These are phyloP conservation scores for Vaccinium vitisidaea DNA, from an alignment of 148 eudicot genomes.

Conservation along the genomic window DNA sequence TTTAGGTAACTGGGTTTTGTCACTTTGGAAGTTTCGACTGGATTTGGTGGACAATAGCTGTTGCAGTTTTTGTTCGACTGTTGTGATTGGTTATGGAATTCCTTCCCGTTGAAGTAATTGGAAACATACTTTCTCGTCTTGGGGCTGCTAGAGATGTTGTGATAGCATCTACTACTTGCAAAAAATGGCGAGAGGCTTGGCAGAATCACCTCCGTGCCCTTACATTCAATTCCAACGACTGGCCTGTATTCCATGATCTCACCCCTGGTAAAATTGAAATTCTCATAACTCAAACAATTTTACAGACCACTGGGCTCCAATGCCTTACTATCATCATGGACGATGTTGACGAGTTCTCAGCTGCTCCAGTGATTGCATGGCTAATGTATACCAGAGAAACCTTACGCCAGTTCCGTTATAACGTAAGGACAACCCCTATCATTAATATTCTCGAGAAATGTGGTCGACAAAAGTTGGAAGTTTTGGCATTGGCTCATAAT, in stretches of 20 bases:
- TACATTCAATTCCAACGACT: conserved; percentile 66
- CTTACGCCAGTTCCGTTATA: conserved; percentile 55
- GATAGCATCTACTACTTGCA: conserved; percentile 73
- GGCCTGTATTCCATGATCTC: conserved; percentile 61
- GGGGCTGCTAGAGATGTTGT: conserved; percentile 80
- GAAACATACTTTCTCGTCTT: conserved; percentile 80
- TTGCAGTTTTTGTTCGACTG: not conserved
- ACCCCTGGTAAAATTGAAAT: conserved; percentile 58
- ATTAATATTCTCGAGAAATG: conserved; percentile 80
- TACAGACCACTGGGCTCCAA: conserved; percentile 73
- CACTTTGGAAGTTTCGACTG: not conserved
- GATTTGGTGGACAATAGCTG: conserved; percentile 1
- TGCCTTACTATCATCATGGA: conserved; percentile 66
- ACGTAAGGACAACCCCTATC: conserved; percentile 67
- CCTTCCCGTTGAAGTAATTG: conserved; percentile 88
- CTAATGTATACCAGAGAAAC: conserved; percentile 82
- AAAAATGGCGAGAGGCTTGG: conserved; percentile 85
- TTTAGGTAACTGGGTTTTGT: not conserved
- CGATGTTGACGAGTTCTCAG: conserved; percentile 86
- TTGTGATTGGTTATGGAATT: conserved; percentile 44
- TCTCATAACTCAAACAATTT: conserved; percentile 77
- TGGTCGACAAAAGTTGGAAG: conserved; percentile 76
- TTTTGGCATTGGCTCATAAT: conserved; percentile 64
- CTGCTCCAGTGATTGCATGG: conserved; percentile 92
- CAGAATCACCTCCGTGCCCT: conserved; percentile 68